phyloP scores from a whole-genome alignment of 345 rosid species.

The Rubroshorea leprosula region DNA sequence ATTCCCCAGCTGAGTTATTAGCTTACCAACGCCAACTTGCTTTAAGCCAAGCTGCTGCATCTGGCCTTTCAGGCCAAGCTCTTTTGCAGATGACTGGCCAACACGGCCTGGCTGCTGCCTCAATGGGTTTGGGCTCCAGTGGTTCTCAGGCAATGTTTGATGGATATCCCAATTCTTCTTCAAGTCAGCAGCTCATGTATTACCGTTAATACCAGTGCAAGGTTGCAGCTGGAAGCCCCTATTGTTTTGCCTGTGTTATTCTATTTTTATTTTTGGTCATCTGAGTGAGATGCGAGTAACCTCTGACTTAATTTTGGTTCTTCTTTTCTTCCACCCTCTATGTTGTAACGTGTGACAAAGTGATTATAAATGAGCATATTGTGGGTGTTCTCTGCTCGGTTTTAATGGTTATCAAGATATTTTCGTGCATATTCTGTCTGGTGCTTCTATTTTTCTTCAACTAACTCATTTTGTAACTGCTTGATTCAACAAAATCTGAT shows the following conservation, averaged over 20 bases:
- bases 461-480: no score
- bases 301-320: not conserved
- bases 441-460: no score
- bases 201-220: constrained; percentile 22
- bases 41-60: constrained; percentile 36
- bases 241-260: not conserved
- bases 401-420: no score
- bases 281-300: constrained; percentile 10
- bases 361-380: constrained; percentile 5
- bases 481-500: no score
- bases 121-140: constrained; percentile 24
- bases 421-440: no score
- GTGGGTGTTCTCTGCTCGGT: not conserved
- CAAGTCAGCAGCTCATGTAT: constrained; percentile 32
- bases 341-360: constrained; percentile 2
- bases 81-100: constrained; percentile 30
- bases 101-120: constrained; percentile 27
- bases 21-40: constrained; percentile 48
- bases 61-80: constrained; percentile 32
- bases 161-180: constrained; percentile 21
- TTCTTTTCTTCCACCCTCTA: not conserved
- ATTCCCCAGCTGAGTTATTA: constrained; percentile 39
- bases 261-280: not conserved
- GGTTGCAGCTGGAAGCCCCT: not conserved
- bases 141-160: constrained; percentile 27